These are phyloP conservation scores for Lactarius deliciosus DNA, from an alignment of 768 basidiomycete species.

Conservation along the genomic window DNA sequence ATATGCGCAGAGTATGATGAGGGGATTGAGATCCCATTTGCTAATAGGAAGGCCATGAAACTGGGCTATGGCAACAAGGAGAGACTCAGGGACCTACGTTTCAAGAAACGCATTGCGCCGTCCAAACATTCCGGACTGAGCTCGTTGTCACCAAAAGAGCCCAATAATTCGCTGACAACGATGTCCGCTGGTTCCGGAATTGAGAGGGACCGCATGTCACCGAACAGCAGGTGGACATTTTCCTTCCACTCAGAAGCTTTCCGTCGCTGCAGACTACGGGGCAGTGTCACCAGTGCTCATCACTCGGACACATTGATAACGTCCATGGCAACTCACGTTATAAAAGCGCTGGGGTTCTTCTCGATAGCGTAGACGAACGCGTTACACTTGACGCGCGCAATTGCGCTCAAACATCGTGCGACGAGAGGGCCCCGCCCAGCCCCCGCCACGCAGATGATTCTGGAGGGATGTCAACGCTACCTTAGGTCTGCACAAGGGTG, in stretches of 20 bases:
- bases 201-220: constrained; percentile 87
- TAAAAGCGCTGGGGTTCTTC: constrained; percentile 94
- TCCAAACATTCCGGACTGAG: constrained; percentile 97
- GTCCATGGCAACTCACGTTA: constrained; percentile 66
- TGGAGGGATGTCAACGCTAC: constrained; percentile 34
- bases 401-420: constrained; percentile 75
- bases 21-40: constrained; percentile 92
- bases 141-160: constrained; percentile 98
- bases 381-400: constrained; percentile 60
- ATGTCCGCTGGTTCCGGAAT: constrained; percentile 90
- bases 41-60: constrained; percentile 42
- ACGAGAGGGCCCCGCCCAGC: constrained; percentile 95
- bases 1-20: constrained; percentile 94
- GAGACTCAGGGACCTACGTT: constrained; percentile 44
- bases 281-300: constrained; percentile 8
- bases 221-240: constrained; percentile 79
- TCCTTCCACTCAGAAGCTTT: constrained; percentile 81
- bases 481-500: background rate
- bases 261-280: constrained; percentile 74
- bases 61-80: background rate
- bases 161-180: constrained; percentile 91
- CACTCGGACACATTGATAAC: constrained; percentile 24
- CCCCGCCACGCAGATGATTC: constrained; percentile 87
- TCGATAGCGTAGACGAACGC: constrained; percentile 85
- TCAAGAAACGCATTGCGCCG: constrained; percentile 90